Evolutionary conservation across 1,284 basidiomycete species (phyloP), one percentile per base, ranked within the genome.

Genomic region (Heterobasidion annosum): DNA sequence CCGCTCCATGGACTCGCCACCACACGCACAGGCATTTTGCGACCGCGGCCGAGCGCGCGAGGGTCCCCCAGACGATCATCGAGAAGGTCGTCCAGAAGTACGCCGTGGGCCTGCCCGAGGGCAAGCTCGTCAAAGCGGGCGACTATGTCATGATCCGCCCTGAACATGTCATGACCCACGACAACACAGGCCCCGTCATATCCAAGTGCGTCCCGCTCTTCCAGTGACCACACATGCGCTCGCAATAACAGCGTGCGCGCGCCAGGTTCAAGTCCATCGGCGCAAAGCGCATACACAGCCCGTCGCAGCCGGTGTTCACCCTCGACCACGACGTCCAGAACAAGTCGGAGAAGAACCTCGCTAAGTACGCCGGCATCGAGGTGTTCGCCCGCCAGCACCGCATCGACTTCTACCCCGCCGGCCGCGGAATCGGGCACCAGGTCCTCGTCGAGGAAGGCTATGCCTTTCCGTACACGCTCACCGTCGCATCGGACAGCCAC

Each of bases 141-240:
- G 97, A 99, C 83, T 99, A 98, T 83, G 94, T 99, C 51, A 98
- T 98, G 91, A 97, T 99, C 70, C 83, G 84, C 33, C 97, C 97
- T 16, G 86, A 97, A 67, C 92, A 97, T 79, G 94, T 98, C 58
- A 95, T 96, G 92, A 95, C 92, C 2, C 93, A 97, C 65, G 94
- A 99, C 68, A 99, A 99, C 70, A 99, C 96, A 10, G 96, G 95
- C 0, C 96, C 96, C 2, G 95, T 98, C 62, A 97, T 99, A 59
- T 88, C 89, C 66, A 96, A 96, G 91, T 93, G 64, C 66, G 85
- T 73, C 48, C 56, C 50, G 12, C 46, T 52, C 45, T 49, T 40
- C 45, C 1, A 16, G 9, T n/a, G 33, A 5, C 48, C 48, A 8
- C 33, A 34, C 44, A 32, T 44, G 34, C 9, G 55, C 3, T 46